These are phyloP conservation scores for Solanum megistacrolobum DNA, from an alignment of 257 asterid species.

Conservation along the genomic window DNA sequence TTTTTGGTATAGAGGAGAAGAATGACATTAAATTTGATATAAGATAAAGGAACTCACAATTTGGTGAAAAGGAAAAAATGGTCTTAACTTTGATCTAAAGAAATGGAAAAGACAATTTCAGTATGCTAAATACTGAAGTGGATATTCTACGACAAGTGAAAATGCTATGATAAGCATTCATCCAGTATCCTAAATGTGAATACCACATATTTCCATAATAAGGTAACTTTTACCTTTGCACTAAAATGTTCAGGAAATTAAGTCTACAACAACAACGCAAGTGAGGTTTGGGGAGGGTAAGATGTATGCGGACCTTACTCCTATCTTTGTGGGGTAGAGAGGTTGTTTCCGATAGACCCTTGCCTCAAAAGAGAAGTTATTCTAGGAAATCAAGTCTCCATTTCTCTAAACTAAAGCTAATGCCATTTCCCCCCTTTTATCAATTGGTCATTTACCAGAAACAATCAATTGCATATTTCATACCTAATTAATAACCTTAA, in stretches of 20 bases:
- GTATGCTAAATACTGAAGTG: not conserved
- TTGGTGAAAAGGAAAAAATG: not conserved
- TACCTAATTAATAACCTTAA: not conserved
- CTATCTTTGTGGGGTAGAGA: not conserved
- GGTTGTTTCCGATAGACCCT: not conserved
- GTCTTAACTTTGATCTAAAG: not conserved
- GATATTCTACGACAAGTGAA: not conserved
- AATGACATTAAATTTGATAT: not conserved
- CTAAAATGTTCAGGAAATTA: not conserved
- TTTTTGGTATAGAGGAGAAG: not conserved
- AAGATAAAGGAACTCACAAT: not conserved
- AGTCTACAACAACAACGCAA: not conserved
- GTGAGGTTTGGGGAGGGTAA: not conserved
- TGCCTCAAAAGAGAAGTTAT: not conserved
- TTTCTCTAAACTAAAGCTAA: not conserved
- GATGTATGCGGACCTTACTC: not conserved
- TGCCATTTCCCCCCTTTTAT: not conserved
- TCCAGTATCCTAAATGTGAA: not conserved
- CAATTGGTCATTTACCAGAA: not conserved
- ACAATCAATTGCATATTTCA: not conserved
- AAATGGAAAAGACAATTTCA: not conserved
- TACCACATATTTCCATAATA: not conserved
- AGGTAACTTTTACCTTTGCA: not conserved
- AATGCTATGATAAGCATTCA: not conserved
- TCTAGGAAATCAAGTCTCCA: not conserved